Conservation (phyloP, 2,329 filamentous ascomycete genomes). For the Bipolaris zeicola region DNA sequence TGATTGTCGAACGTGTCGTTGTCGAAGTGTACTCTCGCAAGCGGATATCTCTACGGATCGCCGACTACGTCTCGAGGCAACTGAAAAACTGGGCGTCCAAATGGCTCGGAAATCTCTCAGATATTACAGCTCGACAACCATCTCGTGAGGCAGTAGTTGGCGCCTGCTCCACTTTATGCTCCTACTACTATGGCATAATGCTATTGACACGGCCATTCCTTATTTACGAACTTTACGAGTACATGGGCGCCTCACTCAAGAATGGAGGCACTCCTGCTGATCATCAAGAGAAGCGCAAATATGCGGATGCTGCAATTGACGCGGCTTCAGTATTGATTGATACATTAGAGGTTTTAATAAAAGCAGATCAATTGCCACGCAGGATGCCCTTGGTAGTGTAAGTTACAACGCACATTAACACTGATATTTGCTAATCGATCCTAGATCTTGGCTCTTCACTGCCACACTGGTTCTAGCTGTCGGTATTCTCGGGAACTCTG, state of each 20-base stretch:
- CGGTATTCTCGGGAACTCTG: constrained; percentile 32
- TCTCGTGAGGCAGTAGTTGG: constrained; percentile 44
- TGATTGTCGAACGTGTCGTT: constrained; percentile 56
- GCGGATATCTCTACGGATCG: constrained; percentile 49
- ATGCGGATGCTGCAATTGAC: constrained; percentile 40
- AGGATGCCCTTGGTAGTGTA: constrained; percentile 43
- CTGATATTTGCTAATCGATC: neutral
- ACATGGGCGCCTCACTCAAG: constrained; percentile 40
- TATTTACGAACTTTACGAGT: constrained; percentile 56
- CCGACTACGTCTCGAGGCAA: constrained; percentile 49
- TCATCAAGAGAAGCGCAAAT: constrained; percentile 34
- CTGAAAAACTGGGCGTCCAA: constrained; percentile 50
- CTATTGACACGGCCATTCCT: constrained; percentile 60
- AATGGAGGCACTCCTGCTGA: constrained; percentile 33
- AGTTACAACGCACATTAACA: neutral
- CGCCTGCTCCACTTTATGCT: constrained; percentile 57
- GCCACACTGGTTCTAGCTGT: constrained; percentile 38
- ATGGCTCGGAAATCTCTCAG: constrained; percentile 39
- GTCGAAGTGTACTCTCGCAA: constrained; percentile 55
- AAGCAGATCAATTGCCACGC: constrained; percentile 28
- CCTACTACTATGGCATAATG: constrained; percentile 62
- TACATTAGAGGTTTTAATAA: constrained; percentile 29
- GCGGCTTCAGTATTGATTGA: constrained; percentile 37
- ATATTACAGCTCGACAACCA: constrained; percentile 37
- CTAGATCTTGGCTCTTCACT: constrained; percentile 40